phyloP scores from a whole-genome alignment of 257 asterid genomes.

The Solanum pimpinellifolium region DNA sequence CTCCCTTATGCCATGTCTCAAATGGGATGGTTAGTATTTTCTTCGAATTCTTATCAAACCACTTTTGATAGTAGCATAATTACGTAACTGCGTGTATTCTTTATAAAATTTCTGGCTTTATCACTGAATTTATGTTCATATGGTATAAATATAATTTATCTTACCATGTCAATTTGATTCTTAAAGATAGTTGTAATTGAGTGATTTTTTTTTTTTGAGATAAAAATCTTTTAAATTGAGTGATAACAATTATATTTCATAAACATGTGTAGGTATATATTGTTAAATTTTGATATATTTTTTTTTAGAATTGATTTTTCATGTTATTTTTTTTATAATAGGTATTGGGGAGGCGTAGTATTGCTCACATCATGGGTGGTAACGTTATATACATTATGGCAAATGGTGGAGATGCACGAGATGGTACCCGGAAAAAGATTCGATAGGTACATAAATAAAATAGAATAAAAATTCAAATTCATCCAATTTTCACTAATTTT shows the following conservation, averaged over 20 bases:
- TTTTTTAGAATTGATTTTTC: not conserved
- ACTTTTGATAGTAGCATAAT: not conserved
- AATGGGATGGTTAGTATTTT: slow-evolving; percentile 31
- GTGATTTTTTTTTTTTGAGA: no score
- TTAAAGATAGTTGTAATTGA: no score
- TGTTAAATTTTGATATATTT: not conserved
- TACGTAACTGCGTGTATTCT: no score
- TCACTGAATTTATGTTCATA: no score
- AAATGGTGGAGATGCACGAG: not conserved
- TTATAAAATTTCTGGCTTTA: no score
- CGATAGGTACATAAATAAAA: not conserved
- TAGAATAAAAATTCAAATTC: not conserved
- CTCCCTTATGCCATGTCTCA: slow-evolving; percentile 45
- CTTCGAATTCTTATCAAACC: not conserved
- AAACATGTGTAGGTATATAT: not conserved
- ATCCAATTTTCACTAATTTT: no score
- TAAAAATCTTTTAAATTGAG: no score
- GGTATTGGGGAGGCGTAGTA: slow-evolving; percentile 40
- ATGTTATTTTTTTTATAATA: not conserved
- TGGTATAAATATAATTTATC: no score
- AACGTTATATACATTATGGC: not conserved
- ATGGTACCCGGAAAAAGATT: not conserved
- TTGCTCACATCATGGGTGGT: not conserved
- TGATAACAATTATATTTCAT: no score
- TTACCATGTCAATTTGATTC: no score